Evolutionary conservation across 495 filamentous ascomycete species (phyloP).

Genomic region (Halenospora varia): DNA sequence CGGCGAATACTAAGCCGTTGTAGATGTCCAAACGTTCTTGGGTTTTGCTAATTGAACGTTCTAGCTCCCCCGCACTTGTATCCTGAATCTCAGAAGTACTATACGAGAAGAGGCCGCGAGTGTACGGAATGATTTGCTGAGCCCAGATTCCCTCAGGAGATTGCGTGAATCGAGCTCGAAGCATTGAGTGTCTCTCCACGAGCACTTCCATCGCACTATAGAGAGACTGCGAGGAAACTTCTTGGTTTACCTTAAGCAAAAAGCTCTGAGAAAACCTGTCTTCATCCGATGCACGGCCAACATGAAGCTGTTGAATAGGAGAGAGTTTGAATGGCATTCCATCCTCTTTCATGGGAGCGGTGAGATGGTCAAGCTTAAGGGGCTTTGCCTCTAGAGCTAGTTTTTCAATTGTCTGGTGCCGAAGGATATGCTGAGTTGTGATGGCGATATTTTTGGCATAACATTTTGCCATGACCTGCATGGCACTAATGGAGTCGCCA

Average conservation of each 20-base stretch:
- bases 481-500: neutral
- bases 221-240: slow-evolving; percentile 42
- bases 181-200: slow-evolving; percentile 65
- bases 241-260: slow-evolving; percentile 51
- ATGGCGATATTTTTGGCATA: neutral
- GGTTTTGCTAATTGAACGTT: slow-evolving; percentile 6
- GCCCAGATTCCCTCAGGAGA: too few species aligned
- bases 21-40: slow-evolving; percentile 30
- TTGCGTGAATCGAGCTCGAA: slow-evolving; percentile 67
- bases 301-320: too few species aligned
- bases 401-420: too few species aligned
- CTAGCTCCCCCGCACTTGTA: neutral
- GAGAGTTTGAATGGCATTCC: too few species aligned
- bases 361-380: too few species aligned
- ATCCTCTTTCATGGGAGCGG: too few species aligned
- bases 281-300: too few species aligned
- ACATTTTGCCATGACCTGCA: neutral
- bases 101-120: too few species aligned
- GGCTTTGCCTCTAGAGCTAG: too few species aligned
- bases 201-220: slow-evolving; percentile 52
- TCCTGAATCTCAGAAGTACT: neutral
- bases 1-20: slow-evolving; percentile 41
- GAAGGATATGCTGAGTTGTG: neutral
- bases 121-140: too few species aligned
- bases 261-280: too few species aligned